These are phyloP conservation scores for Penicillium sp. DNA, from an alignment of 2,329 filamentous ascomycete genomes.

Conservation along the genomic window DNA sequence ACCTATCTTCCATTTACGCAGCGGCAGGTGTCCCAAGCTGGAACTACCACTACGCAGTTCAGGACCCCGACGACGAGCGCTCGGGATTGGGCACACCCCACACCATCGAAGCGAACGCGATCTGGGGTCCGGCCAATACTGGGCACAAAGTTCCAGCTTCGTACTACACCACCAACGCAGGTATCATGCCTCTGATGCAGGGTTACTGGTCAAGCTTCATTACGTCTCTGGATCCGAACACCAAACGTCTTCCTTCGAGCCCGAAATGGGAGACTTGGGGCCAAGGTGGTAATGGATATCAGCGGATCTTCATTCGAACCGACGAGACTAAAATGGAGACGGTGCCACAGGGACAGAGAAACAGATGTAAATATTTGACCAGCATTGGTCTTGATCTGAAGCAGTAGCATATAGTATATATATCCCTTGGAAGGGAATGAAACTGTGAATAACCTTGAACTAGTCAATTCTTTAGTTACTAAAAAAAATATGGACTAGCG, in stretches of 20 bases:
- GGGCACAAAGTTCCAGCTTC: slow-evolving; percentile 51
- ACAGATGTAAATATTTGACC: slow-evolving; percentile 50
- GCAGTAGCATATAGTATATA: slow-evolving; percentile 39
- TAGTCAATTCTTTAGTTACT: background rate
- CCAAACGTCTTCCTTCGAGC: slow-evolving; percentile 43
- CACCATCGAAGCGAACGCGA: slow-evolving; percentile 63
- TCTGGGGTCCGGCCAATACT: slow-evolving; percentile 64
- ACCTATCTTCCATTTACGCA: slow-evolving; percentile 48
- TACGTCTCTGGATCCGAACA: slow-evolving; percentile 64
- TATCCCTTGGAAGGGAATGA: background rate
- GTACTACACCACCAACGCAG: slow-evolving; percentile 57
- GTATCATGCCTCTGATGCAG: slow-evolving; percentile 61
- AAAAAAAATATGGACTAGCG: background rate
- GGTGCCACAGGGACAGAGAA: slow-evolving; percentile 40
- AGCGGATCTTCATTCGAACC: slow-evolving; percentile 47
- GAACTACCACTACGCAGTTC: slow-evolving; percentile 69
- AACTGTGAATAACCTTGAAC: background rate
- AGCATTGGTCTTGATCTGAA: slow-evolving; percentile 49
- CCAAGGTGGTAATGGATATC: slow-evolving; percentile 24
- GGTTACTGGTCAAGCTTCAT: slow-evolving; percentile 76
- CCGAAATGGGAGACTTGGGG: slow-evolving; percentile 54
- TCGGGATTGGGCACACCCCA: slow-evolving; percentile 64
- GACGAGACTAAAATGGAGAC: slow-evolving; percentile 48
- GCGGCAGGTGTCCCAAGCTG: slow-evolving; percentile 47
- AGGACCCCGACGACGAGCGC: slow-evolving; percentile 54